phyloP scores from a whole-genome alignment of 2,329 filamentous ascomycete genomes.

The Thielaviopsis cerberus region DNA sequence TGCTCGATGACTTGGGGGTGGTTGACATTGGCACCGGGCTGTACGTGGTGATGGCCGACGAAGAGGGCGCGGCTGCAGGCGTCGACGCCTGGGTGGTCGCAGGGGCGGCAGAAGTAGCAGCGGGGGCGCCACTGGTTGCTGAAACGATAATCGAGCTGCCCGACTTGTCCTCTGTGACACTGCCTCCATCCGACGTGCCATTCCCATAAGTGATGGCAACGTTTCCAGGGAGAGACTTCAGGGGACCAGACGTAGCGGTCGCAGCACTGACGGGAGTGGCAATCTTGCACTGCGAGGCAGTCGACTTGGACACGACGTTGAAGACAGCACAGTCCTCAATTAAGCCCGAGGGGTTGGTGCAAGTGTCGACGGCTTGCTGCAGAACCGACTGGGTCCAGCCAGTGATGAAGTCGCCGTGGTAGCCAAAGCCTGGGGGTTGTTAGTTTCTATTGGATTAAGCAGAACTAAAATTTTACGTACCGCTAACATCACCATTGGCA shows the following conservation, averaged over 20 bases:
- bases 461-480: slow-evolving; percentile 23
- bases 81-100: not conserved
- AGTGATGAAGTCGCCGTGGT: slow-evolving; percentile 64
- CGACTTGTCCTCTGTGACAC: not conserved
- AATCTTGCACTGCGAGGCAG: slow-evolving; percentile 43
- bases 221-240: slow-evolving; percentile 47
- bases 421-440: slow-evolving; percentile 42
- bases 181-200: slow-evolving; percentile 10
- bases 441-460: not conserved
- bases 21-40: not conserved
- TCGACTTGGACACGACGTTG: slow-evolving; percentile 42
- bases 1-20: not conserved
- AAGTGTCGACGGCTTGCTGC: slow-evolving; percentile 52
- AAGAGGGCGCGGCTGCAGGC: slow-evolving; percentile 10
- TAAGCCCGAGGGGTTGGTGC: slow-evolving; percentile 50
- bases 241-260: slow-evolving; percentile 30
- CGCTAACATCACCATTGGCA: slow-evolving; percentile 59
- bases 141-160: not conserved
- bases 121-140: slow-evolving; percentile 2
- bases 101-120: slow-evolving; percentile 1
- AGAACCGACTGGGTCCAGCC: slow-evolving; percentile 57
- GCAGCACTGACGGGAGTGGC: slow-evolving; percentile 30
- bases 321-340: slow-evolving; percentile 64
- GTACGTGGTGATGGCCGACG: slow-evolving; percentile 9
- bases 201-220: slow-evolving; percentile 24